phyloP scores from a whole-genome alignment of 169 alveolate species.

The Plasmodium relictum region DNA sequence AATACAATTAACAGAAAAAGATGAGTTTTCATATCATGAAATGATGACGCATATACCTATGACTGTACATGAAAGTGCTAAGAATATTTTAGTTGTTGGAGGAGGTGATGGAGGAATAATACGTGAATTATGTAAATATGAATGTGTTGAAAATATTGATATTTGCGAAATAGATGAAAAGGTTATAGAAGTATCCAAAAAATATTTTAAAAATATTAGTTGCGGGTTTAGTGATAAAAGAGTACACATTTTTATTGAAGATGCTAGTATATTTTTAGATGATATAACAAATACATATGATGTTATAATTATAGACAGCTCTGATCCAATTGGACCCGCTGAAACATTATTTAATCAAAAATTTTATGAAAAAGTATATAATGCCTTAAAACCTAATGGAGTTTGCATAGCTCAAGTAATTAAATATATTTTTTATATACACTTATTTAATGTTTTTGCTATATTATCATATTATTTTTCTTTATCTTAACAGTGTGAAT shows the following conservation, averaged over 20 bases:
- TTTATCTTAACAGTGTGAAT: slow-evolving; percentile 52
- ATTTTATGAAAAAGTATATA: slow-evolving; percentile 80
- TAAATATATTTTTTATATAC: slow-evolving; percentile 6
- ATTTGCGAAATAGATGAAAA: slow-evolving; percentile 87
- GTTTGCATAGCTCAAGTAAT: slow-evolving; percentile 40
- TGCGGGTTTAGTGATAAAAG: slow-evolving; percentile 85
- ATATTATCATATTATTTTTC: background rate
- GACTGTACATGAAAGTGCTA: slow-evolving; percentile 84
- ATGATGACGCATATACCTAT: slow-evolving; percentile 87
- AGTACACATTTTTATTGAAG: slow-evolving; percentile 78
- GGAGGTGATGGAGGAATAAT: slow-evolving; percentile 90
- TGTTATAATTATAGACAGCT: slow-evolving; percentile 83
- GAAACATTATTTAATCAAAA: slow-evolving; percentile 80
- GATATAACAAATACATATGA: slow-evolving; percentile 83
- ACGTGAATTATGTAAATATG: slow-evolving; percentile 82
- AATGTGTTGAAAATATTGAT: slow-evolving; percentile 81
- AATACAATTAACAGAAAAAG: slow-evolving; percentile 82
- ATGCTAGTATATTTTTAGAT: slow-evolving; percentile 72
- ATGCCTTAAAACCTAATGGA: slow-evolving; percentile 53
- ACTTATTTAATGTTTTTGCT: background rate
- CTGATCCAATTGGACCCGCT: slow-evolving; percentile 88
- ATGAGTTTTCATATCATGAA: slow-evolving; percentile 86
- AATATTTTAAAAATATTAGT: slow-evolving; percentile 79
- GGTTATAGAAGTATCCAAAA: slow-evolving; percentile 84
- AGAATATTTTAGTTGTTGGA: slow-evolving; percentile 86